These are phyloP conservation scores for Fraxinus paxiana DNA, from an alignment of 305 asterid genomes.

Conservation along the genomic window DNA sequence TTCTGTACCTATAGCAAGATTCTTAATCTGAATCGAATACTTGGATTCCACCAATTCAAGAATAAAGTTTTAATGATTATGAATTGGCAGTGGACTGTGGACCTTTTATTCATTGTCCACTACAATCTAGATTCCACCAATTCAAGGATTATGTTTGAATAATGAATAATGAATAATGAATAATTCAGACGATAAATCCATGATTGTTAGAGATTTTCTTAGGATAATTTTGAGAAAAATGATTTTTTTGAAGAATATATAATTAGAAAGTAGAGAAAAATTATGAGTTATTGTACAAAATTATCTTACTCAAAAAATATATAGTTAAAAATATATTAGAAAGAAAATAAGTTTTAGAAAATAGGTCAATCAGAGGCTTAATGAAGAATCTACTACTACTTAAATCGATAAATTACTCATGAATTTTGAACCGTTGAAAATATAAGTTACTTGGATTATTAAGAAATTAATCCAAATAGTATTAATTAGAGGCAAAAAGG, in stretches of 20 bases:
- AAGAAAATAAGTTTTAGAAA: neutral
- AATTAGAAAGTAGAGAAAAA: neutral
- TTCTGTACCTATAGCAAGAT: no score
- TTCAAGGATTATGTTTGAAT: neutral
- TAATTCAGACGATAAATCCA: neutral
- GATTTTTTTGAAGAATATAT: neutral
- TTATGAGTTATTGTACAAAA: neutral
- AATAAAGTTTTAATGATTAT: neutral
- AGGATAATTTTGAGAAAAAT: neutral
- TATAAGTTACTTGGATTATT: neutral
- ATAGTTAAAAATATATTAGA: neutral
- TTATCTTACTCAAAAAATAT: neutral
- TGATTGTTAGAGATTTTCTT: neutral
- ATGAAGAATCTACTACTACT: neutral
- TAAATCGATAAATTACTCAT: neutral
- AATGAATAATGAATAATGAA: neutral
- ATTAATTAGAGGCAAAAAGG: neutral
- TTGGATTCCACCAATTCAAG: neutral
- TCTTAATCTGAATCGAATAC: neutral
- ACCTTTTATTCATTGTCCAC: neutral
- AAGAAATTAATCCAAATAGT: neutral
- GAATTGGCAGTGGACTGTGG: neutral
- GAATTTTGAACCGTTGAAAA: neutral
- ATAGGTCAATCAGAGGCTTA: neutral
- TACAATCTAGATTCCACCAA: neutral